A percentile compares a stretch with the other conserved stretches of the same genome.
Conservation (phyloP, 2,329 filamentous ascomycete genomes). For the Chaetomium olivaceum region DNA sequence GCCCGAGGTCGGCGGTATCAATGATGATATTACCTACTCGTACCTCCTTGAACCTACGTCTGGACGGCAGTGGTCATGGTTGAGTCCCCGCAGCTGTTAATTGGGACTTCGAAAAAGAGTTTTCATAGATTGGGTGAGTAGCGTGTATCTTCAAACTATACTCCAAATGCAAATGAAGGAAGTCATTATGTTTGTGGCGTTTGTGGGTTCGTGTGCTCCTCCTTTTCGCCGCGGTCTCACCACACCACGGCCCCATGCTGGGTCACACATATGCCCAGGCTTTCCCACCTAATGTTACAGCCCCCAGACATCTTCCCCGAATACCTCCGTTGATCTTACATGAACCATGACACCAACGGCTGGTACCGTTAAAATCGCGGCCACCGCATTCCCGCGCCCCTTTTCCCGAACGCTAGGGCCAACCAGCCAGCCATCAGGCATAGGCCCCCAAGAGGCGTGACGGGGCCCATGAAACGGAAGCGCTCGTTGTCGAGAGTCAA, state of each 20-base stretch:
- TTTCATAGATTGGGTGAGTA: not conserved
- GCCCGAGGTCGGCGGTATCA: too few species aligned
- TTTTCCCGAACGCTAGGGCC: conserved; percentile 39
- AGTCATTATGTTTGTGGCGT: not conserved
- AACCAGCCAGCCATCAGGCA: conserved; percentile 67
- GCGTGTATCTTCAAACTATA: not conserved
- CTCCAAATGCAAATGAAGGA: not conserved
- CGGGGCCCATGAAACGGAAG: conserved; percentile 61
- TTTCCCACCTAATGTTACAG: not conserved
- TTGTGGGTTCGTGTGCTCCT: not conserved
- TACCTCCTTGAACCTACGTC: too few species aligned
- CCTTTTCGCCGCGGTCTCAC: not conserved
- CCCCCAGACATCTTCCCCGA: not conserved
- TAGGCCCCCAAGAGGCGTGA: conserved; percentile 64
- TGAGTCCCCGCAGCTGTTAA: not conserved
- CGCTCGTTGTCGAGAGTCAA: conserved; percentile 62
- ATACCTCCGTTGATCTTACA: not conserved
- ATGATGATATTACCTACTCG: too few species aligned
- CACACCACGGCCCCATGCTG: not conserved
- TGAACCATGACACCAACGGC: too few species aligned
- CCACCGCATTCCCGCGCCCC: conserved; percentile 26
- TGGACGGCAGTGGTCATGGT: not conserved
- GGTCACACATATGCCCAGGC: not conserved
- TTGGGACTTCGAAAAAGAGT: not conserved
- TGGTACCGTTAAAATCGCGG: conserved; percentile 7